A percentile compares a stretch with the other conserved stretches of the same genome.
phyloP scores from a whole-genome alignment of 805 yeast genomes.

The Ogataea henricii region DNA sequence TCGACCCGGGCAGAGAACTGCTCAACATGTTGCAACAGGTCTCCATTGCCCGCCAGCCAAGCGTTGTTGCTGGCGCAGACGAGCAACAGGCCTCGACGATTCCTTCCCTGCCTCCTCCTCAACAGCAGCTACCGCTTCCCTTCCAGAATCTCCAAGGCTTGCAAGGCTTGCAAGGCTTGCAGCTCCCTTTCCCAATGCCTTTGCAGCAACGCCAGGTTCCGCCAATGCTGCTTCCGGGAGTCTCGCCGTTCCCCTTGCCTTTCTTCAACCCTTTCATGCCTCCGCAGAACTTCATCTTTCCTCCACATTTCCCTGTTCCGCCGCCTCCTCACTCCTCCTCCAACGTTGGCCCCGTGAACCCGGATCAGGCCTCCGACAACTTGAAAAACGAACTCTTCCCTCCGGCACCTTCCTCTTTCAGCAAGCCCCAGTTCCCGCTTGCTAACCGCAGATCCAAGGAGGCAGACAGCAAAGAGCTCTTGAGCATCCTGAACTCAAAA shows the following conservation, averaged over 20 bases:
- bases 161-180: conserved; percentile 11
- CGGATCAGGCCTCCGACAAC: conserved; percentile 9
- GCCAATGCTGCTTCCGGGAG: conserved; percentile 20
- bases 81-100: not conserved
- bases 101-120: conserved; percentile 9
- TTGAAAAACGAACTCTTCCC: conserved; percentile 21
- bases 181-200: conserved; percentile 12
- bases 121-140: conserved; percentile 5
- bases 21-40: conserved; percentile 60
- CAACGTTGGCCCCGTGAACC: conserved; percentile 7
- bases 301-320: conserved; percentile 22
- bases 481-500: conserved; percentile 31
- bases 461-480: conserved; percentile 35
- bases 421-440: conserved; percentile 34
- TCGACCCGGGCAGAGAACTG: conserved; percentile 78
- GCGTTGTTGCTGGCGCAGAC: not conserved
- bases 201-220: conserved; percentile 19
- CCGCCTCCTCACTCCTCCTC: conserved; percentile 15
- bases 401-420: conserved; percentile 36
- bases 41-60: conserved; percentile 35
- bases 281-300: conserved; percentile 19
- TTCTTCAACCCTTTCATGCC: conserved; percentile 29
- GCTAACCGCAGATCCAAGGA: conserved; percentile 33
- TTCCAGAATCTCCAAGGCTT: too few relatives aligned
- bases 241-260: conserved; percentile 28